phyloP scores from a whole-genome alignment of 2,329 filamentous ascomycete genomes.

The Epichloe aotearoae region DNA sequence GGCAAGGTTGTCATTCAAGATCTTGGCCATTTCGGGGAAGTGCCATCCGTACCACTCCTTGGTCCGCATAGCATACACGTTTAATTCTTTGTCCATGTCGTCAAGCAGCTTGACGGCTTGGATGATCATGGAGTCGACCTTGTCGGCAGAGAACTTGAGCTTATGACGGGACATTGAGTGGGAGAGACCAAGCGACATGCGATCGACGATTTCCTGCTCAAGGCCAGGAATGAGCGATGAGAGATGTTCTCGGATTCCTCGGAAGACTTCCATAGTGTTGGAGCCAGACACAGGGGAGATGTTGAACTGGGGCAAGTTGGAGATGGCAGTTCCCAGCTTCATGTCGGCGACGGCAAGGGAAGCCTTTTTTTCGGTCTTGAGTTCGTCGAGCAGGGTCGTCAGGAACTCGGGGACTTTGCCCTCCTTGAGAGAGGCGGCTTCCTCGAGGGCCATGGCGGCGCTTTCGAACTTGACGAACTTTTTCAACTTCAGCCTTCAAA shows the following conservation, averaged over 20 bases:
- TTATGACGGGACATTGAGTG: constrained; percentile 96
- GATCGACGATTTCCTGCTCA: constrained; percentile 71
- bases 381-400: constrained; percentile 64
- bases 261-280: constrained; percentile 65
- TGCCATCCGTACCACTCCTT: constrained; percentile 99
- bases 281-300: constrained; percentile 62
- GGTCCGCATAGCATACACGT: constrained; percentile 96
- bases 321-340: constrained; percentile 83
- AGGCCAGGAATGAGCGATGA: constrained; percentile 84
- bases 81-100: constrained; percentile 96
- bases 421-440: constrained; percentile 78
- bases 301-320: constrained; percentile 77
- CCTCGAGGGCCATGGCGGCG: constrained; percentile 77
- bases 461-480: constrained; percentile 96
- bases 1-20: constrained; percentile 91
- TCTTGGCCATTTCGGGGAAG: constrained; percentile 95
- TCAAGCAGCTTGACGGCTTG: constrained; percentile 90
- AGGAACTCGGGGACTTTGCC: constrained; percentile 90
- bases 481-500: constrained; percentile 77
- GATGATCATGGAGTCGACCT: constrained; percentile 99
- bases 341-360: constrained; percentile 88
- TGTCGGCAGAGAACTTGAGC: constrained; percentile 96
- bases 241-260: constrained; percentile 84
- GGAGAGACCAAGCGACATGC: constrained; percentile 90
- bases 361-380: constrained; percentile 95